phyloP scores from a whole-genome alignment of 2,329 filamentous ascomycete species.

The Penicillium brevicompactum region DNA sequence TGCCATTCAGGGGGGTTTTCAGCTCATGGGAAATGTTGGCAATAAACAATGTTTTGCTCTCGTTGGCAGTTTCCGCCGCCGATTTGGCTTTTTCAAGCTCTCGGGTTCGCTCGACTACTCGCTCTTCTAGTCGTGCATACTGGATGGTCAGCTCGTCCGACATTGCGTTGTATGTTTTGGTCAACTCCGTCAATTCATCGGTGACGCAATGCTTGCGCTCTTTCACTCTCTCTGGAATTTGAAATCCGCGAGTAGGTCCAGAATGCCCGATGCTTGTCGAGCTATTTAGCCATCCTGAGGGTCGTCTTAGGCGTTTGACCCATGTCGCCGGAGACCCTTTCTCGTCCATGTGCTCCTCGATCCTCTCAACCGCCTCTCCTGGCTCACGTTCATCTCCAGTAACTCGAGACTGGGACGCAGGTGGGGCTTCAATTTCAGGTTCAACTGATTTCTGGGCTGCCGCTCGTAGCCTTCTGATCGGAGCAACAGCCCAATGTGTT shows the following conservation, averaged over 20 bases:
- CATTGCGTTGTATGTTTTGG: constrained; percentile 89
- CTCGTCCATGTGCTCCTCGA: constrained; percentile 14
- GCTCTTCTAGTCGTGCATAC: constrained; percentile 79
- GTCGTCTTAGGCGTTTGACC: constrained; percentile 15
- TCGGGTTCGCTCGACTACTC: constrained; percentile 78
- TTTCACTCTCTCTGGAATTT: constrained; percentile 80
- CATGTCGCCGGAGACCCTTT: constrained; percentile 13
- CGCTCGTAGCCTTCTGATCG: constrained; percentile 73
- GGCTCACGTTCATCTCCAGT: neutral
- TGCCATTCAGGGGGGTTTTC: constrained; percentile 89
- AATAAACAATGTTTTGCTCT: constrained; percentile 94
- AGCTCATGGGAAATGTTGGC: constrained; percentile 84
- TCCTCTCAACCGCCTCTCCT: neutral
- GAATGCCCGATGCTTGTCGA: neutral
- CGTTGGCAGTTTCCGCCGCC: constrained; percentile 90
- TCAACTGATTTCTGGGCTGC: constrained; percentile 75
- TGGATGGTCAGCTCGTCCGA: constrained; percentile 85
- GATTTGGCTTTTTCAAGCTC: constrained; percentile 89
- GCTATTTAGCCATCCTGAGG: constrained; percentile 13
- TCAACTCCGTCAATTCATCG: constrained; percentile 83
- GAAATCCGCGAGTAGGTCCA: constrained; percentile 55
- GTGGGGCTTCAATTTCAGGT: constrained; percentile 48
- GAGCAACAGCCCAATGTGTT: constrained; percentile 78
- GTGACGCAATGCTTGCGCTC: constrained; percentile 74
- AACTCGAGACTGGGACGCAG: neutral